phyloP scores from a whole-genome alignment of 768 basidiomycete species.

The Tephrocybe sp. region DNA sequence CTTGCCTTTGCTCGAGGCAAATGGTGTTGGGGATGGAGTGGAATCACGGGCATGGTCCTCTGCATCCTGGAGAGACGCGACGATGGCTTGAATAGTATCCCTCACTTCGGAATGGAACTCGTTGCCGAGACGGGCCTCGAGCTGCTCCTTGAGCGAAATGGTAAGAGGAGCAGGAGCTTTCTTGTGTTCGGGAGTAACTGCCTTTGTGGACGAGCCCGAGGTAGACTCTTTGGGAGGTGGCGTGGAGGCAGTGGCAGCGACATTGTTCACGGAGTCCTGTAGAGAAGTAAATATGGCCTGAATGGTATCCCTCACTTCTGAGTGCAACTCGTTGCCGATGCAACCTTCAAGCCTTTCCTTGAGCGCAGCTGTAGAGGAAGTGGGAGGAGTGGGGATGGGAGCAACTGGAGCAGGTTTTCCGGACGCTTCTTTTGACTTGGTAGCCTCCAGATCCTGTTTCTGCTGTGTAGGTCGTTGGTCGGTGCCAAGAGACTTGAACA shows the following conservation, averaged over 20 bases:
- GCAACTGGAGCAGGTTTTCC: neutral
- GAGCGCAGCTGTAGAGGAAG: constrained; percentile 8
- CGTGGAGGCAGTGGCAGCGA: too few species aligned
- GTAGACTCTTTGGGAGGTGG: too few species aligned
- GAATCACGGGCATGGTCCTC: constrained; percentile 1
- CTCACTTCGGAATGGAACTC: constrained; percentile 30
- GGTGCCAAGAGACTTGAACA: neutral
- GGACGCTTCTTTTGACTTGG: neutral
- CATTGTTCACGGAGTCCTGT: constrained; percentile 14
- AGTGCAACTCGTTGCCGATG: constrained; percentile 25
- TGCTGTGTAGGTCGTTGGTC: neutral
- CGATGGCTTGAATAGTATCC: constrained; percentile 39
- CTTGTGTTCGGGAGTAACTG: too few species aligned
- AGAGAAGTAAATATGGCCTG: constrained; percentile 38
- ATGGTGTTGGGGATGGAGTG: constrained; percentile 2
- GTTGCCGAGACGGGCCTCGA: constrained; percentile 29
- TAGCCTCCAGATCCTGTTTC: neutral
- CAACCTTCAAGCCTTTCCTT: constrained; percentile 32
- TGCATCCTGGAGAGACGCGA: constrained; percentile 31
- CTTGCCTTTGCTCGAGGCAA: constrained; percentile 34
- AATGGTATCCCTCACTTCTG: constrained; percentile 38
- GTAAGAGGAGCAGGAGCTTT: too few species aligned
- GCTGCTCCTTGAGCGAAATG: constrained; percentile 28
- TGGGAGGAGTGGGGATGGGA: constrained; percentile 1
- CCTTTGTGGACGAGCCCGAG: too few species aligned